Evolutionary conservation across 495 filamentous ascomycete genomes (phyloP), one percentile per base, ranked within the genome.

Genomic region (Bacidia gigantensis): DNA sequence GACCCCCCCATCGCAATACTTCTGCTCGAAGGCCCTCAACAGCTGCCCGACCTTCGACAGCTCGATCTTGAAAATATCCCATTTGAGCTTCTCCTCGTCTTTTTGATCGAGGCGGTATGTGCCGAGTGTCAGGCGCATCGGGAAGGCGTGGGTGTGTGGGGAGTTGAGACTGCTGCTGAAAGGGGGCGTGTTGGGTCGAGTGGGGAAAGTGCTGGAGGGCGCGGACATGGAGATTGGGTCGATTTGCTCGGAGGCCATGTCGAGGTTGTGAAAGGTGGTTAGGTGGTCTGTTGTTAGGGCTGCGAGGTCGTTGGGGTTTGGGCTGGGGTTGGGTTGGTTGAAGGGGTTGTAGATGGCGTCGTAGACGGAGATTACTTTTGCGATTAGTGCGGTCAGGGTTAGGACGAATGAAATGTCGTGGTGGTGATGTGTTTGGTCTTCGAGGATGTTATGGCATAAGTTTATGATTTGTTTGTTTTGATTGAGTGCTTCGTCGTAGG

Each of bases 41-140:
- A 52, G 40, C 17, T 29, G 18, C n/a, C 42, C 41, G 3, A 52
- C 50, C 21, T 52, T 52, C 9, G 22, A 26, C 50, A 52, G 41
- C 41, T 46, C 50, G 40, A 52, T 52, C 25, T 26, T 18, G 22
- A 52, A 25, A 18, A 52, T 52, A 17, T 52, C 50, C 22, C 23
- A 44, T 23, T 45, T 52, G 39, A 52, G 50, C 50, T 45, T 42
- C 40, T 52, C 50, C 23, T 52, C 50, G 24, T 52, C 39, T 29
- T 52, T 38, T 20, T 52, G 17, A 29, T 52, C 50, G 17, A 52
- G 22, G 9, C 24, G 38, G 26, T 52, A 52, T 21, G 50, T 44
- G 40, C 50, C 50, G 9, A 44, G 42, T 21, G 50, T 45, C 12
- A 52, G 39, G 20, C 42, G 47, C 25, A 50, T 38, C 3, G 24